Evolutionary conservation across 306 rosid species (phyloP).

Genomic region (Medicago ruthenica): DNA sequence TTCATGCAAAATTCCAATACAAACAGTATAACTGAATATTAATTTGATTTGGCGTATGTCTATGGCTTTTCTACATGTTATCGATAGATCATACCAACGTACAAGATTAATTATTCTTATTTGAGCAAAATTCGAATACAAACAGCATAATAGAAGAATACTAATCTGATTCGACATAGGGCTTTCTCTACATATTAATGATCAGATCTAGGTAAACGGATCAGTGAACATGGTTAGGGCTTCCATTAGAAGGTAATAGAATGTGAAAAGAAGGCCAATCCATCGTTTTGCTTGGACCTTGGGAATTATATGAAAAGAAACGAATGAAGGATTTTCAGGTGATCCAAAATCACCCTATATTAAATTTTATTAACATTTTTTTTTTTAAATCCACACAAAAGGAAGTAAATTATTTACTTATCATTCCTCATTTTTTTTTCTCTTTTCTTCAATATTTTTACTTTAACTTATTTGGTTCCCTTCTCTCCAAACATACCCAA

Average conservation of each 20-base stretch:
- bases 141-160: neutral
- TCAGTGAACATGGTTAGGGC: constrained; percentile 14
- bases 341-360: constrained; percentile 17
- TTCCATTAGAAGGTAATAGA: neutral
- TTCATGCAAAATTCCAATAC: constrained; percentile 4
- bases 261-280: neutral
- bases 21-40: constrained; percentile 8
- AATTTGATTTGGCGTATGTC: neutral
- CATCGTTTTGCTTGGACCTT: neutral
- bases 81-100: constrained; percentile 23
- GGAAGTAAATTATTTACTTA: constrained; percentile 12
- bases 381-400: constrained; percentile 8
- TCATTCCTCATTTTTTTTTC: constrained; percentile 4
- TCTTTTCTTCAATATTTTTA: neutral
- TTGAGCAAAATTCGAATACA: neutral
- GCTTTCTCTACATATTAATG: constrained; percentile 23
- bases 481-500: constrained; percentile 20
- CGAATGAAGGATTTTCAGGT: constrained; percentile 7
- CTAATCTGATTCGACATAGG: neutral
- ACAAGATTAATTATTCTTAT: constrained; percentile 7
- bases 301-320: constrained; percentile 8
- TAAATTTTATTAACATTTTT: neutral
- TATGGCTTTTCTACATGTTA: constrained; percentile 18
- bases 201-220: constrained; percentile 1
- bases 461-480: no score